A percentile compares a stretch with the other conserved stretches of the same genome.
Conservation (phyloP, 176 grass and related monocot genomes). For the Puya raimondii region DNA sequence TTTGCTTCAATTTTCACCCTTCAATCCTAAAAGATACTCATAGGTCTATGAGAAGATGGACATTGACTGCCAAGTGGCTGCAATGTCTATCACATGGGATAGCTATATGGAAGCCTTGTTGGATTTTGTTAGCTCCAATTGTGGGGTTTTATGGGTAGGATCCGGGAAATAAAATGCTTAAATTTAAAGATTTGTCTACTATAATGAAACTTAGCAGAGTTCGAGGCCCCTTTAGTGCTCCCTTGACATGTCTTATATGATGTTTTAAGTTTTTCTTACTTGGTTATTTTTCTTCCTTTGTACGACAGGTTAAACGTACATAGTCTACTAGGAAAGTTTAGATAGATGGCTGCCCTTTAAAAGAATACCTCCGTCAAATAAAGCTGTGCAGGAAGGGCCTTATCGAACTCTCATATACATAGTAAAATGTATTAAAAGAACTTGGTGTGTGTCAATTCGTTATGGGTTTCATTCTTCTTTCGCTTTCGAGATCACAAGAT, state of each 20-base stretch:
- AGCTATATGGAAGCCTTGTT: too few species aligned
- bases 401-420: conserved; percentile 38
- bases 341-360: conserved; percentile 37
- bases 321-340: conserved; percentile 31
- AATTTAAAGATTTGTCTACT: too few species aligned
- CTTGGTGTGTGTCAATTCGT: conserved; percentile 22
- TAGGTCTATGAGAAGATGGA: too few species aligned
- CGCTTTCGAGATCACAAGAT: conserved; percentile 34
- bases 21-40: too few species aligned
- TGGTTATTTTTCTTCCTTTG: conserved; percentile 7
- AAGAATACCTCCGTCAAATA: conserved; percentile 43
- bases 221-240: too few species aligned
- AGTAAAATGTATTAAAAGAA: conserved; percentile 39
- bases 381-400: conserved; percentile 26
- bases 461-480: conserved; percentile 28
- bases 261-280: not conserved
- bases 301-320: conserved; percentile 55
- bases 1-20: too few species aligned
- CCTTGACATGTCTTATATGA: not conserved
- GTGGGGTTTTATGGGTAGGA: too few species aligned
- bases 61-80: too few species aligned
- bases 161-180: too few species aligned
- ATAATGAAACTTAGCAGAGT: too few species aligned
- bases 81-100: too few species aligned
- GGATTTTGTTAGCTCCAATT: too few species aligned